Conservation (phyloP, 129 eudicot genomes). For the Saposhnikovia divaricata region DNA sequence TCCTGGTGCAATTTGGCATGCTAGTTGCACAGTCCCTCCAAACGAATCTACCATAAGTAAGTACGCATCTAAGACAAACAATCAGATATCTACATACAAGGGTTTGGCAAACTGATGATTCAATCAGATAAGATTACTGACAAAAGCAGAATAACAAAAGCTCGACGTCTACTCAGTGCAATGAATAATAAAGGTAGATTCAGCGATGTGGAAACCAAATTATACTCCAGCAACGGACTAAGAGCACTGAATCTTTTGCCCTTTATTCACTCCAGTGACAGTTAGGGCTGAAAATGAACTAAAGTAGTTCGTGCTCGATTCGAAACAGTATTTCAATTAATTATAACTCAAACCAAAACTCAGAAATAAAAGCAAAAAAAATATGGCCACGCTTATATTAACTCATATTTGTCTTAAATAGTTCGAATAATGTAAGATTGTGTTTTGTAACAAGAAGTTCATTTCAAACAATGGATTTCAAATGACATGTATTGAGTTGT, state of each 20-base stretch:
- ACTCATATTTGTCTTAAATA: neutral
- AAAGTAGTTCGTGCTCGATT: neutral
- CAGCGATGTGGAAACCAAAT: neutral
- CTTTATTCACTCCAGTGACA: neutral
- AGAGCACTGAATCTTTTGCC: neutral
- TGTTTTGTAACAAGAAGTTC: too few species aligned
- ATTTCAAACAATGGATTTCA: too few species aligned
- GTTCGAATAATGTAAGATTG: neutral
- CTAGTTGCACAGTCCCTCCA: neutral
- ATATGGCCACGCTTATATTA: neutral
- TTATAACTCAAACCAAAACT: neutral
- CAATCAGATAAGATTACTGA: neutral
- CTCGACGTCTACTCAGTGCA: neutral
- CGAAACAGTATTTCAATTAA: neutral
- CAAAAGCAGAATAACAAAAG: neutral
- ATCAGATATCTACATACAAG: neutral
- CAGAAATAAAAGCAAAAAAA: too few species aligned
- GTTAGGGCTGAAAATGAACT: neutral
- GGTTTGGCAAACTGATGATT: neutral
- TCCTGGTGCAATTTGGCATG: neutral
- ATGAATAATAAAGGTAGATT: neutral
- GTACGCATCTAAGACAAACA: neutral
- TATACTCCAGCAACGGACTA: neutral
- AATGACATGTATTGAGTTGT: too few species aligned
- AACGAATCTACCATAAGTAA: neutral